Evolutionary conservation across 73 alveolate genomes (phyloP).

Genomic region (Uronychia setigera): DNA sequence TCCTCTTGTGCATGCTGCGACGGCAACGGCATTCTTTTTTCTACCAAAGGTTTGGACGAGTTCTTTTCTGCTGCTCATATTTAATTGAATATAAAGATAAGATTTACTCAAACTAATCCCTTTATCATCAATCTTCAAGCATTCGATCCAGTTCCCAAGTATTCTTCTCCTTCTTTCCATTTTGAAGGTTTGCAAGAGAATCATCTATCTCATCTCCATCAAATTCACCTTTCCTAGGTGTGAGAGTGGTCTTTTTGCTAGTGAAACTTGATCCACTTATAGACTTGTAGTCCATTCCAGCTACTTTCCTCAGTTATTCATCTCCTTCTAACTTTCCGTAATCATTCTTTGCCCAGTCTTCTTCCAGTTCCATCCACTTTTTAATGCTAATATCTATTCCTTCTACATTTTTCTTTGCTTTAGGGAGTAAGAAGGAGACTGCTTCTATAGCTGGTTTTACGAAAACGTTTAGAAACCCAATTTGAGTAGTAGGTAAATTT

Average conservation of each 20-base stretch:
- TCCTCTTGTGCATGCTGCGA: slow-evolving; percentile 89
- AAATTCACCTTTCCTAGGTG: background rate
- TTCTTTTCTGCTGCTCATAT: slow-evolving; percentile 56
- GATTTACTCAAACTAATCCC: background rate
- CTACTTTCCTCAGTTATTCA: background rate
- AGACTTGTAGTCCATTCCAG: background rate
- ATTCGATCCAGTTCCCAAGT: background rate
- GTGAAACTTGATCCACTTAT: background rate
- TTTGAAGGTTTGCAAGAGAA: background rate
- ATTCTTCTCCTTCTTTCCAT: too few relatives aligned
- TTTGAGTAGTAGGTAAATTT: slow-evolving; percentile 45
- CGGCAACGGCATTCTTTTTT: slow-evolving; percentile 97
- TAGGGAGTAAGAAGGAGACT: slow-evolving; percentile 8
- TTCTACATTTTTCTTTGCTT: background rate
- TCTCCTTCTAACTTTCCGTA: background rate
- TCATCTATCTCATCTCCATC: background rate
- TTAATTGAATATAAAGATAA: slow-evolving; percentile 26
- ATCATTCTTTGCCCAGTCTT: background rate
- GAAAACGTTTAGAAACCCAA: slow-evolving; percentile 66
- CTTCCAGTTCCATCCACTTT: slow-evolving; percentile 19
- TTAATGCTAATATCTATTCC: background rate
- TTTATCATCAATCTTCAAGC: background rate
- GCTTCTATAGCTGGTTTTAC: slow-evolving; percentile 35
- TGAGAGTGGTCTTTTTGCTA: background rate
- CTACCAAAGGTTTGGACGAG: slow-evolving; percentile 94